Base-by-base conservation (phyloP, 73 alveolate genomes). In the Paramecium pentaurelia region DNA sequence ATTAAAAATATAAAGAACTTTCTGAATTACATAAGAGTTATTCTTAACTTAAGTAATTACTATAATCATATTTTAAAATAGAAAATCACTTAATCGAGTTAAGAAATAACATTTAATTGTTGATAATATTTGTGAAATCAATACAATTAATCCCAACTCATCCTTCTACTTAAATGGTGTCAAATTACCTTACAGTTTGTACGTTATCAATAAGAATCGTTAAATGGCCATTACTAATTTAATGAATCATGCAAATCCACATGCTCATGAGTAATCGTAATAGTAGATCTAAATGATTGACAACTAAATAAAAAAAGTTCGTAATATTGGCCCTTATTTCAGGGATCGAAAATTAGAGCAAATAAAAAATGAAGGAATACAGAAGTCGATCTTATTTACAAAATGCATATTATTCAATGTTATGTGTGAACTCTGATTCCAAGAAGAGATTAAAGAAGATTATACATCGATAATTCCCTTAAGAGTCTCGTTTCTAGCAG, bases 401-500 rank as follows among this genome's bases (percentile, higher is more conserved):
- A 22, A 71, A 75, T 75, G 88, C 68, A 5, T 75, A 75, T 36
- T 75, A 34, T n/a, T 30, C 64, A 1, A 75, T 75, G 58, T 34
- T 75, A 6, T 75, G 68, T 37, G 64, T 75, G 36, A 42, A 75
- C 22, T n/a, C 58, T n/a, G 68, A 75, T 38, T 75, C 88, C 11
- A 75, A 42, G 60, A 9, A 75, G 34, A 30, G 88, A 16, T 42
- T 75, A 25, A 36, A 38, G 32, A 42, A 75, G 36, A 75, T 38
- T 27, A 36, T 75, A 30, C 30, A 42, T 30, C 32, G 34, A 30
- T 11, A 75, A 38, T 75, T 75, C 27, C 34, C 64, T 75, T 4
- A 34, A 34, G 88, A 75, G 60, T 75, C 88, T 75, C 88, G 88
- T 25, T 75, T 75, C 88, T 42, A 75, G 47, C 30, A 75, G 47